Base-by-base conservation (phyloP, 1,139 yeast genomes). In the Geotrichum reessii region DNA sequence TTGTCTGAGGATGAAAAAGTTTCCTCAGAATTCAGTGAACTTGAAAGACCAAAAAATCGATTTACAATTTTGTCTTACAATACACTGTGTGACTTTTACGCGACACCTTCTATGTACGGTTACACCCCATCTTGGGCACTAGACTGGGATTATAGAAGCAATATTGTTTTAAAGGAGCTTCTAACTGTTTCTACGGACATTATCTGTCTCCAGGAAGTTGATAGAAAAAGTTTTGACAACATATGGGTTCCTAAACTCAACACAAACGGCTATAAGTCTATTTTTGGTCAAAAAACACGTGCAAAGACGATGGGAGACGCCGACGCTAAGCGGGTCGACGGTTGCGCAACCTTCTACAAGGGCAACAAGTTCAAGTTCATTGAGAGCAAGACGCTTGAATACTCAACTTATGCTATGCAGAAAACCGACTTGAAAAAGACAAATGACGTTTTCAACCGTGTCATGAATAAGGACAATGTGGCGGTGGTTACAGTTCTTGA, bases 121-220 rank as follows among this genome's bases (percentile, higher is more conserved):
- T 93, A 89, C 71, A 91, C 98, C 1, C 98, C 98, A 33, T 84
- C 96, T 1, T 93, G 99, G 99, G 99, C 98, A 6, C 80, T 93
- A 63, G 83, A 85, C 57, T 92, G 98, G 98, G 87, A 87, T n/a
- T 91, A 86, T 73, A 85, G 99, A 74, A 83, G 86, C 69, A 84
- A 86, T 60, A 77, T 82, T 55, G 79, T 93, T 63, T 82, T 85
- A 62, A 84, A 86, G 64, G 96, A 93, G 71, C 80, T 93, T 19
- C 70, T 84, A 56, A 76, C 78, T 19, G 81, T 78, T 65, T 80
- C 81, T 60, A 79, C 92, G 31, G 98, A 93, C 71, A 78, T 95
- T 50, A 75, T 93, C 37, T 92, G 98, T 76, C 78, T 93, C 76
- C 99, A 93, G 77, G 99, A 93, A 74, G 97, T 93, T 52, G 98